Percentiles rank a stretch among this genome's conserved stretches.
phyloP scores from a whole-genome alignment of 345 rosid species.

The sweet orange (Citrus sinensis) region DVS_A1.0 CM039164.1:27567001-27567500 shows the following conservation, averaged over 20 bases:
- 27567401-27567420: neutral
- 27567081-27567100: conserved; percentile 42
- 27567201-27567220: conserved; percentile 82
- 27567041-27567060: conserved; percentile 14
- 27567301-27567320: neutral
- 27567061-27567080: conserved; percentile 35
- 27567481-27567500: neutral
- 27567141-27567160: conserved; percentile 70
- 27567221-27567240: conserved; percentile 23
- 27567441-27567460: neutral
- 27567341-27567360: neutral
- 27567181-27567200: conserved; percentile 62
- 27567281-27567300: neutral
- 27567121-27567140: conserved; percentile 75
- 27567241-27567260: neutral
- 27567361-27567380: neutral
- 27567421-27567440: neutral
- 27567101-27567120: conserved; percentile 87
- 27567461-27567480: neutral
- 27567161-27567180: conserved; percentile 34
- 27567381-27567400: neutral
- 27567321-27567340: neutral
- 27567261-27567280: neutral
- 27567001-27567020: neutral
- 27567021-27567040: conserved; percentile 3